These are phyloP conservation scores for Debaryomyces robertsiae DNA, from an alignment of 1,139 yeast genomes.

Conservation along the genomic window DNA sequence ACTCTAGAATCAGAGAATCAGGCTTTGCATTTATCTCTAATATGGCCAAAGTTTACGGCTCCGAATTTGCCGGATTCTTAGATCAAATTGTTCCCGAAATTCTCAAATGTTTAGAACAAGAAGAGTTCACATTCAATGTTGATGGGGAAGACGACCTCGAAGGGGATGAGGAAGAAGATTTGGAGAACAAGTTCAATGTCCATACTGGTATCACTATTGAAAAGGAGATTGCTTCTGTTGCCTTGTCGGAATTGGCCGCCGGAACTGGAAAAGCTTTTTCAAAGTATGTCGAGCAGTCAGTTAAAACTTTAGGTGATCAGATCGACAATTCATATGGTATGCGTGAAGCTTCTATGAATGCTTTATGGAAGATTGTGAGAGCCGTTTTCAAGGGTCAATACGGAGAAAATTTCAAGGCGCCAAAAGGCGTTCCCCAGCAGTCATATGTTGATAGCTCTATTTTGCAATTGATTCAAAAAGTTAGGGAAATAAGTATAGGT, in stretches of 20 bases:
- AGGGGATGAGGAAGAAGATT: slow-evolving; percentile 56
- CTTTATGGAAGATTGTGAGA: slow-evolving; percentile 80
- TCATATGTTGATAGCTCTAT: slow-evolving; percentile 61
- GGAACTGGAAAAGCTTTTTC: slow-evolving; percentile 83
- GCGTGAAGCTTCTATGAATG: slow-evolving; percentile 81
- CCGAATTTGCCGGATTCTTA: slow-evolving; percentile 85
- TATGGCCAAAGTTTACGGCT: slow-evolving; percentile 92
- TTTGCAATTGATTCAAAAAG: slow-evolving; percentile 61
- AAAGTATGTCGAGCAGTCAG: slow-evolving; percentile 73
- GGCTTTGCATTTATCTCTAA: slow-evolving; percentile 94
- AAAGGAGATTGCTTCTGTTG: slow-evolving; percentile 96
- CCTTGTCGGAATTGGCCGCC: slow-evolving; percentile 82
- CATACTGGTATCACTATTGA: slow-evolving; percentile 96
- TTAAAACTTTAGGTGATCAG: slow-evolving; percentile 68
- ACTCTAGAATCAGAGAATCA: slow-evolving; percentile 87
- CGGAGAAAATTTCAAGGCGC: slow-evolving; percentile 56
- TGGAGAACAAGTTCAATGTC: slow-evolving; percentile 74
- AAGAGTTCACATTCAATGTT: slow-evolving; percentile 62
- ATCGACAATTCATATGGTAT: slow-evolving; percentile 87
- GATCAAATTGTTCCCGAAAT: slow-evolving; percentile 82
- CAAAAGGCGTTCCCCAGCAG: slow-evolving; percentile 71
- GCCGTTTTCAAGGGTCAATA: slow-evolving; percentile 66
- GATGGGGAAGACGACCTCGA: slow-evolving; percentile 39
- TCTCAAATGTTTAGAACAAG: slow-evolving; percentile 81
- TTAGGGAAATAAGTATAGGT: slow-evolving; percentile 65